These are phyloP conservation scores for Bondarzewia mesenterica DNA, from an alignment of 1,284 basidiomycete genomes.

Conservation along the genomic window DNA sequence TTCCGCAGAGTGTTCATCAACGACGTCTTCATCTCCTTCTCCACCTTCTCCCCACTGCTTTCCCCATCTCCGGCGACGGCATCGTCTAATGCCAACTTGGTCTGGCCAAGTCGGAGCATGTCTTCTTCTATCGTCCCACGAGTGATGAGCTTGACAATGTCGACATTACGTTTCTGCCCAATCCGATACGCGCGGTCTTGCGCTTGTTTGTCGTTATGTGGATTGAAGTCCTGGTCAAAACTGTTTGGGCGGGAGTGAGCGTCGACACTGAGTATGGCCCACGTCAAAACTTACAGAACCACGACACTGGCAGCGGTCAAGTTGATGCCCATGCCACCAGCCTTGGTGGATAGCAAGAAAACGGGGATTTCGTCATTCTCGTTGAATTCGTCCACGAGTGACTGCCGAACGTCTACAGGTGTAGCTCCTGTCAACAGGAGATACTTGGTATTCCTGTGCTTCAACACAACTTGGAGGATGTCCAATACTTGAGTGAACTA, in stretches of 20 bases:
- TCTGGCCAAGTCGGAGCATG: slow-evolving; percentile 84
- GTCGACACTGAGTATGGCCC: slow-evolving; percentile 2
- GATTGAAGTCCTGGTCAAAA: slow-evolving; percentile 98
- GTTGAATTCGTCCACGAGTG: slow-evolving; percentile 95
- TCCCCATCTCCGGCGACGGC: slow-evolving; percentile 79
- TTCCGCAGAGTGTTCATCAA: slow-evolving; percentile 74
- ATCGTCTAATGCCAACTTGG: slow-evolving; percentile 87
- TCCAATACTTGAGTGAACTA: slow-evolving; percentile 94
- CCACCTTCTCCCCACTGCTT: slow-evolving; percentile 54
- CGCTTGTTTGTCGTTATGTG: slow-evolving; percentile 89
- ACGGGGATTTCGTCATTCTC: slow-evolving; percentile 87
- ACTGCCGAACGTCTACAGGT: slow-evolving; percentile 88
- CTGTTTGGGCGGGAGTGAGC: slow-evolving; percentile 24
- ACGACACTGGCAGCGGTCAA: slow-evolving; percentile 90
- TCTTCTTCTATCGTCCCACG: slow-evolving; percentile 94
- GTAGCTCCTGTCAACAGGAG: slow-evolving; percentile 93
- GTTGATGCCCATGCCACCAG: slow-evolving; percentile 90
- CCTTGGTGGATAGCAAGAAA: slow-evolving; percentile 94
- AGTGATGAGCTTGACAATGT: slow-evolving; percentile 91
- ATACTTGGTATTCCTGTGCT: slow-evolving; percentile 70
- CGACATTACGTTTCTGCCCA: slow-evolving; percentile 86
- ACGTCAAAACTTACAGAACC: slow-evolving; percentile 54
- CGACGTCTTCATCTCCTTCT: slow-evolving; percentile 75
- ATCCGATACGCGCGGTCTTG: slow-evolving; percentile 99
- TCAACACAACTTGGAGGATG: slow-evolving; percentile 85